A percentile compares a stretch with the other conserved stretches of the same genome.
Evolutionary conservation across 176 grass and related monocot species (phyloP).

Genomic region (maize (Zea mays)): DNA sequence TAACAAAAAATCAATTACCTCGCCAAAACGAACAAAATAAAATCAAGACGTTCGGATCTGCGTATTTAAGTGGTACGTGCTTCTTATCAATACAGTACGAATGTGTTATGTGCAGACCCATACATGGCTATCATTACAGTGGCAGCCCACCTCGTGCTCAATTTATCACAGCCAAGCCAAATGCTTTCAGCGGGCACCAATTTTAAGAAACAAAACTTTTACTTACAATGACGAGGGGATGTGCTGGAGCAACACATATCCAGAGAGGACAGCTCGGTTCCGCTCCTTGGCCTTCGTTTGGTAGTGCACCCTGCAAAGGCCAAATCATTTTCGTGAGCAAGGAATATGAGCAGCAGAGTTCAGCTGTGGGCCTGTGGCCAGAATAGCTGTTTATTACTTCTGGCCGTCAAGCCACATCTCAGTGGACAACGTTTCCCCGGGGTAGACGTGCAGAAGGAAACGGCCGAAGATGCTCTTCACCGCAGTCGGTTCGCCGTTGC

Average conservation of each 20-base stretch:
- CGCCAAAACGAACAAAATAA: neutral
- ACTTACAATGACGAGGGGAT: constrained; percentile 78
- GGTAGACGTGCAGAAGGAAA: constrained; percentile 85
- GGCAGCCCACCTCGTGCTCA: constrained; percentile 16
- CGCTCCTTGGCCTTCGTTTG: constrained; percentile 79
- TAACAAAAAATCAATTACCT: neutral
- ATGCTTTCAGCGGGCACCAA: neutral
- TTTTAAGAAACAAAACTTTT: neutral
- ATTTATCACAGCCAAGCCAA: neutral
- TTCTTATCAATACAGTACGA: neutral
- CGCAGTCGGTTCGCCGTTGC: constrained; percentile 60
- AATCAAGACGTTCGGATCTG: neutral
- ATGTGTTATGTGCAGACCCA: neutral
- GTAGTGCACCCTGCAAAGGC: constrained; percentile 61
- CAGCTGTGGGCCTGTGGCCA: neutral
- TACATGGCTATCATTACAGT: constrained; percentile 27
- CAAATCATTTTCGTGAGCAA: constrained; percentile 27
- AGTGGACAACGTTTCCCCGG: constrained; percentile 67
- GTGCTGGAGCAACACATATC: constrained; percentile 70
- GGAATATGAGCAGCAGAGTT: neutral
- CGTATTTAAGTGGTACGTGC: neutral
- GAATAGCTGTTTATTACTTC: constrained; percentile 49
- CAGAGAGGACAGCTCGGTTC: constrained; percentile 73
- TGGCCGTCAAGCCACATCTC: constrained; percentile 88
- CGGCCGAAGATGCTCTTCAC: constrained; percentile 72